phyloP scores from a whole-genome alignment of 305 asterid genomes.

The Fraxinus greggii region DNA sequence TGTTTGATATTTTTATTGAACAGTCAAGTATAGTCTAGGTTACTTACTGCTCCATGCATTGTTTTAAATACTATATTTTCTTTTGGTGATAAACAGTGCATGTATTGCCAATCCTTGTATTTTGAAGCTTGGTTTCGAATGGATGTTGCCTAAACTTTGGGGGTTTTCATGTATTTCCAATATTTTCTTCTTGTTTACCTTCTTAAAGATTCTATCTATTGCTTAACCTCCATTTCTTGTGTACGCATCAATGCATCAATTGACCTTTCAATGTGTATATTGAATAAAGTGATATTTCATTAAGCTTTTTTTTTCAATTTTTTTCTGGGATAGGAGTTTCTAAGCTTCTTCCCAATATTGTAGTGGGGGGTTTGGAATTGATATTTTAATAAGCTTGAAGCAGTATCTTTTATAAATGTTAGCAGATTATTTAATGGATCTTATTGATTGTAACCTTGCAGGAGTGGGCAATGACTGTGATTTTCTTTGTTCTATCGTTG shows the following conservation, averaged over 20 bases:
- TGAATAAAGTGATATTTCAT: neutral
- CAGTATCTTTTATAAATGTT: slow-evolving; percentile 7
- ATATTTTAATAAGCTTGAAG: slow-evolving; percentile 21
- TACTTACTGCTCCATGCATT: neutral
- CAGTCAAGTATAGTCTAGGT: neutral
- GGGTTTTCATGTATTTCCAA: neutral
- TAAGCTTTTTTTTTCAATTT: too few species aligned
- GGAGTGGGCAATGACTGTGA: slow-evolving; percentile 48
- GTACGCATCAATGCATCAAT: neutral
- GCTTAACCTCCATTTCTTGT: neutral
- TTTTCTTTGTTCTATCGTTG: slow-evolving; percentile 45
- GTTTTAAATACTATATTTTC: neutral
- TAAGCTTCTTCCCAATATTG: neutral
- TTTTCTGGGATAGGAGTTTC: neutral
- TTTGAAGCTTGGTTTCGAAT: neutral
- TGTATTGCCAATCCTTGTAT: neutral
- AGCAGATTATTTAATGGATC: neutral
- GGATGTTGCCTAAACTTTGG: neutral
- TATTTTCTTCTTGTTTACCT: neutral
- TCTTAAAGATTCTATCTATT: neutral
- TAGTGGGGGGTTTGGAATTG: slow-evolving; percentile 4
- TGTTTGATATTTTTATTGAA: slow-evolving; percentile 5
- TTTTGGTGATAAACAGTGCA: neutral
- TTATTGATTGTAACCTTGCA: slow-evolving; percentile 35
- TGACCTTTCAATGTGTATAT: neutral